Base-by-base conservation (phyloP, 352 stramenopile genomes). In the Phytophthora macrochlamydospora region DNA sequence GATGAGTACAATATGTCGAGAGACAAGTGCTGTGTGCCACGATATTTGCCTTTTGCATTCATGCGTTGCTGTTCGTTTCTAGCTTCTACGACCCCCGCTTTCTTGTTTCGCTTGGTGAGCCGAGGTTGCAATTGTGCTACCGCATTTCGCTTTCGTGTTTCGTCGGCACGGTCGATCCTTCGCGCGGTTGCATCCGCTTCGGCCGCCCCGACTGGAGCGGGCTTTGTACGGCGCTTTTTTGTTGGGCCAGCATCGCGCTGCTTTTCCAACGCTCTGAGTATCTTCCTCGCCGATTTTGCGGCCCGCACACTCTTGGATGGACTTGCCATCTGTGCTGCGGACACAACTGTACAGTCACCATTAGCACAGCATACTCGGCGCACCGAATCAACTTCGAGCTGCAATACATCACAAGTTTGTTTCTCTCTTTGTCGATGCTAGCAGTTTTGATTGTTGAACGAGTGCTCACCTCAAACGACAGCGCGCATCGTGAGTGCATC, bases 211-310 rank as follows among this genome's bases (percentile, higher is more conserved):
- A 53, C 46, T n/a, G 46, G 24, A 53, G 46, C 29, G 60, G 7
- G 3, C 42, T 35, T 56, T 46, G 32, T 68, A 59, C n/a, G 30
- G 37, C 6, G 7, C 51, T 8, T 46, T 45, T n/a, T 13, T 24
- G 2, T 31, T 28, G n/a, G 29, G 44, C 9, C 33, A 46, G 14
- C 38, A 8, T 24, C 31, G 7, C 4, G n/a, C 6, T 28, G 42
- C 11, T 12, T 7, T n/a, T n/a, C 18, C 4, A 35, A 18, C 2
- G 37, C 3, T 18, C 42, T 8, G 42, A 48, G 42, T 24, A 48
- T 11, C 9, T 11, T 6, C 9, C 35, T 40, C 9, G 35, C 35
- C 6, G 35, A 6, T 40, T 40, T 40, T 40, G 35, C 35, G 9
- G 35, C 35, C 9, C 35, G 35, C 6, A 11, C 35, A 11, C 35